These are phyloP conservation scores for Trichophyton benhamiae DNA, from an alignment of 2,329 filamentous ascomycete genomes.

Conservation along the genomic window DNA sequence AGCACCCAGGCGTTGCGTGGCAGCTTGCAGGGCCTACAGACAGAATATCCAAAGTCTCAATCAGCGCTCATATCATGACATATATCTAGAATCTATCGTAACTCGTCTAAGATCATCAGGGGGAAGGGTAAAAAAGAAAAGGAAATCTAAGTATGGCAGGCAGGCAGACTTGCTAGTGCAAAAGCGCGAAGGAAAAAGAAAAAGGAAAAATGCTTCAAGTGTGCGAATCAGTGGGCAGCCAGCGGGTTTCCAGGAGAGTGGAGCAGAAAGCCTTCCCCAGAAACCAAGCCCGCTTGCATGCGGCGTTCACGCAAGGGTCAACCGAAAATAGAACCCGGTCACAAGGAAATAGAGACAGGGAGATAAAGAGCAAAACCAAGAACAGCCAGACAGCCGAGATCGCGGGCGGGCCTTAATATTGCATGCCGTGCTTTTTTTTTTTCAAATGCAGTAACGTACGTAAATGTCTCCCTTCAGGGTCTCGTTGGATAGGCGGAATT, in stretches of 20 bases:
- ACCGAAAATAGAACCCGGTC: neutral
- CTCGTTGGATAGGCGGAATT: conserved; percentile 89
- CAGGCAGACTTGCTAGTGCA: neutral
- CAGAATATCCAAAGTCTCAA: neutral
- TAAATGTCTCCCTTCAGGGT: conserved; percentile 91
- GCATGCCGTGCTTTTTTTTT: neutral
- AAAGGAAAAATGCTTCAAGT: conserved; percentile 3
- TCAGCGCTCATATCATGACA: conserved; percentile 1
- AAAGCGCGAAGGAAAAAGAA: neutral
- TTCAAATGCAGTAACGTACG: conserved; percentile 46
- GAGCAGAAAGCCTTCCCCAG: neutral
- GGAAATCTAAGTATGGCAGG: neutral
- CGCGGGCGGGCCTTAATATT: neutral
- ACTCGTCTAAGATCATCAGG: neutral
- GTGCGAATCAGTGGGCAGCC: neutral
- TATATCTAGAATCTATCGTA: conserved; percentile 2
- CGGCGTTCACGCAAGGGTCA: neutral
- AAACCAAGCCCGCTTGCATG: neutral
- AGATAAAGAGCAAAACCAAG: neutral
- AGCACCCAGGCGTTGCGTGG: conserved; percentile 71
- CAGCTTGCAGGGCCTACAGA: conserved; percentile 65
- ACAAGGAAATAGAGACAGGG: neutral
- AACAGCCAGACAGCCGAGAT: neutral
- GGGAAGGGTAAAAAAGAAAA: neutral
- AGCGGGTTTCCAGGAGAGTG: neutral